phyloP scores from a whole-genome alignment of 75 land plant species.

The Sequoiadendron giganteum region DNA sequence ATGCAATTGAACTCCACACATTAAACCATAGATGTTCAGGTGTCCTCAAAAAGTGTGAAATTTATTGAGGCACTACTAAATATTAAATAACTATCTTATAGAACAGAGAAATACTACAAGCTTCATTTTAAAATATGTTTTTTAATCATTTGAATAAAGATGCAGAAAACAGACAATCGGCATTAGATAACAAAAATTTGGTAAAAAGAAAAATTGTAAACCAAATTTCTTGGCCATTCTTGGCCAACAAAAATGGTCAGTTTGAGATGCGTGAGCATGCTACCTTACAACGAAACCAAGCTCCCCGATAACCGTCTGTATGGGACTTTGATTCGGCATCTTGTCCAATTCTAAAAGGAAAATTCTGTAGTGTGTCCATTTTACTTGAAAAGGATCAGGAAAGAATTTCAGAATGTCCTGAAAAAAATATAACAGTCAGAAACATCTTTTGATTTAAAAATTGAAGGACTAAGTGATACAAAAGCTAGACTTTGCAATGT shows the following conservation, averaged over 20 bases:
- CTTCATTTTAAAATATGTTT: not conserved
- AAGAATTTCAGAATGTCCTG: not conserved
- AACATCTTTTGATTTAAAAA: not conserved
- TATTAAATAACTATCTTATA: not conserved
- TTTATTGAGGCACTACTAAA: not conserved
- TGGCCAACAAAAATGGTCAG: not conserved
- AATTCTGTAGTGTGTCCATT: constrained; percentile 5
- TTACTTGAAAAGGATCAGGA: not conserved
- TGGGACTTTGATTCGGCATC: constrained; percentile 48
- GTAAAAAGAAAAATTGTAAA: not conserved
- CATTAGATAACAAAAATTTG: not conserved
- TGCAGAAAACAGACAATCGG: not conserved
- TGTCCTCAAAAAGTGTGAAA: not conserved
- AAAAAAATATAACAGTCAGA: not conserved
- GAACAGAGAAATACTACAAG: not conserved
- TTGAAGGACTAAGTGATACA: not conserved
- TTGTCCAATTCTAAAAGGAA: constrained; percentile 49
- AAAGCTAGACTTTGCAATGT: not conserved
- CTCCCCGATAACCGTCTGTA: constrained; percentile 51
- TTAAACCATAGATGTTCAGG: not conserved
- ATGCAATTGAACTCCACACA: not conserved
- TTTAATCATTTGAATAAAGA: not conserved
- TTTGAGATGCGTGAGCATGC: not conserved
- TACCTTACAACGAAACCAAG: constrained; percentile 75
- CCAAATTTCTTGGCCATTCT: too few species aligned